Base-by-base conservation (phyloP, 371 early-diverging fungal species). In the Mortierella sp. region DNA sequence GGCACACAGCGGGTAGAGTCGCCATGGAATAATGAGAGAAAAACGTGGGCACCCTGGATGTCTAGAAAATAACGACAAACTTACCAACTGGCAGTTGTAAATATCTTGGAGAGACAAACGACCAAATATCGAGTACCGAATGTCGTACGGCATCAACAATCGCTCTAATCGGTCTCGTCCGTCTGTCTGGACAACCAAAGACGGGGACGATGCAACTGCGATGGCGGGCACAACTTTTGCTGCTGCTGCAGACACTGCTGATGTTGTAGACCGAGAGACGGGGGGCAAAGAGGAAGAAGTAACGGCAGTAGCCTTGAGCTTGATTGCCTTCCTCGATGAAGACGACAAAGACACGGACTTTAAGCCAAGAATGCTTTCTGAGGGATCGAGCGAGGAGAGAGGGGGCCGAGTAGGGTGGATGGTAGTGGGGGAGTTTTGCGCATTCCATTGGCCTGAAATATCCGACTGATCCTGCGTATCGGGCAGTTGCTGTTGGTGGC, bases 51-150 rank as follows among this genome's bases (percentile, higher is more conserved):
- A 68, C 44, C 11, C 68, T 34, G 68, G 34, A 24, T 42, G 63
- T 63, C 19, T 63, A 63, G 63, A 19, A 63, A 34, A 63, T 4
- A 47, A 45, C 45, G 0, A 72, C 16, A 38, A 19, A 38, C 86
- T 63, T 82, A 85, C 86, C 86, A 85, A 72, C 75, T 85, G 86
- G 50, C 76, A 77, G 54, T 77, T 42, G 60, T 75, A 80, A 42
- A 85, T 79, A 28, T 85, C 86, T 58, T 79, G 82, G 26, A 85
- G 86, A 1, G 77, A 77, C 54, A 85, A 44, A 3, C 73, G 77
- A 45, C 86, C 82, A 82, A 85, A 85, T 73, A 85, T 82, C 68
- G 82, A 81, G 72, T 79, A 79, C 4, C 86, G 86, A 44, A 85
- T 85, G 50, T 85, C 86, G n/a, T 85, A 85, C 7, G 86, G 86